Evolutionary conservation across 805 yeast genomes (phyloP).

Genomic region (Zygoascus bituminiphila): DNA sequence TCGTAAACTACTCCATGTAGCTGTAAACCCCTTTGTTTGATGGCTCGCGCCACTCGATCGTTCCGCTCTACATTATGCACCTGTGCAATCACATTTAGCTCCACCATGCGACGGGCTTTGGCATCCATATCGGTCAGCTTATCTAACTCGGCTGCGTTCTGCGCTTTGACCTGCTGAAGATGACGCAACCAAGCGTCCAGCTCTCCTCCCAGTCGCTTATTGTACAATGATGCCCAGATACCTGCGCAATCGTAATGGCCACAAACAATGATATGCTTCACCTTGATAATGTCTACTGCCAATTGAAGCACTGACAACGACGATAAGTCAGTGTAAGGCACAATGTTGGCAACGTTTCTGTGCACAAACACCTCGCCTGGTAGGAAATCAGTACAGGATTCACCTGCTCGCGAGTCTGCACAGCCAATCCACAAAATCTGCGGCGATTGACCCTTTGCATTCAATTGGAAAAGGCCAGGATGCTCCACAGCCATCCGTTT

Average conservation of each 20-base stretch:
- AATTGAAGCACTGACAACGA: conserved; percentile 76
- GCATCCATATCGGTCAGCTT: conserved; percentile 43
- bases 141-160: conserved; percentile 43
- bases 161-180: conserved; percentile 59
- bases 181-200: conserved; percentile 65
- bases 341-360: conserved; percentile 80
- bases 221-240: conserved; percentile 66
- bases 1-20: conserved; percentile 82
- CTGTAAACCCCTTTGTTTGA: conserved; percentile 53
- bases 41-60: conserved; percentile 60
- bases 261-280: conserved; percentile 72
- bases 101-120: conserved; percentile 52
- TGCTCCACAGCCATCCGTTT: conserved; percentile 37
- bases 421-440: conserved; percentile 93
- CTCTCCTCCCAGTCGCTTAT: conserved; percentile 56
- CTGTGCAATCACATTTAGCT: conserved; percentile 67
- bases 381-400: conserved; percentile 59
- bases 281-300: conserved; percentile 77
- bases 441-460: conserved; percentile 82
- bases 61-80: conserved; percentile 54
- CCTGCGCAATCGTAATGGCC: conserved; percentile 98
- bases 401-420: conserved; percentile 85
- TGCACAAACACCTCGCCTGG: conserved; percentile 91
- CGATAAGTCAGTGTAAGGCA: conserved; percentile 58
- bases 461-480: conserved; percentile 52